Evolutionary conservation across 179 eudicot species (phyloP).

Genomic region (Silene coronaria): DNA sequence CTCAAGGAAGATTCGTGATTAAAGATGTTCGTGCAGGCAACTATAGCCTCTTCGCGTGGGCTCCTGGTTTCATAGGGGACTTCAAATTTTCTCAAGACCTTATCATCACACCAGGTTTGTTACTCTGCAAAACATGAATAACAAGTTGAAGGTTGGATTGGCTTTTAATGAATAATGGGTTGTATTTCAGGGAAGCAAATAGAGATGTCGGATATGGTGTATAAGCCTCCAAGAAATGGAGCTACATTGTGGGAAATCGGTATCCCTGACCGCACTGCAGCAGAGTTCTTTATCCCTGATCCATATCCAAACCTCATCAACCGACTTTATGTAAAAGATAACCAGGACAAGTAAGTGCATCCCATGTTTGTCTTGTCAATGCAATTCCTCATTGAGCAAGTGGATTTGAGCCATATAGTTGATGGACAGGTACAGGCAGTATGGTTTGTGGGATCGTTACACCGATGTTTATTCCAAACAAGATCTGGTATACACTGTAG

Average conservation of each 20-base stretch:
- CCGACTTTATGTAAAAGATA: constrained; percentile 21
- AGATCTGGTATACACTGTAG: constrained; percentile 60
- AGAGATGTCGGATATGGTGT: constrained; percentile 26
- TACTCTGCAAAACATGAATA: neutral
- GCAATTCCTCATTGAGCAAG: neutral
- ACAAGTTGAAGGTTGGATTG: neutral
- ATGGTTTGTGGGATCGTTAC: constrained; percentile 82
- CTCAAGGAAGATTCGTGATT: constrained; percentile 38
- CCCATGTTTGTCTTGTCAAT: neutral
- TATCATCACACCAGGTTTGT: constrained; percentile 39
- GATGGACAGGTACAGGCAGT: constrained; percentile 58
- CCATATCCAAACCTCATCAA: constrained; percentile 33
- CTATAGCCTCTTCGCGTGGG: constrained; percentile 48
- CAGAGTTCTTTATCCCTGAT: constrained; percentile 50
- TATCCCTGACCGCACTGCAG: constrained; percentile 53
- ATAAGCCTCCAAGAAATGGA: constrained; percentile 39
- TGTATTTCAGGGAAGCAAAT: constrained; percentile 28
- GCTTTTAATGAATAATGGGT: neutral
- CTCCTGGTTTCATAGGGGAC: constrained; percentile 54
- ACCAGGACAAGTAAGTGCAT: constrained; percentile 23
- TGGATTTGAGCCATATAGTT: neutral
- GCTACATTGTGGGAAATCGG: constrained; percentile 56
- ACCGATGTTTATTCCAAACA: constrained; percentile 50
- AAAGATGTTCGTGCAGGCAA: constrained; percentile 30
- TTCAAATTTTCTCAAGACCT: constrained; percentile 29